These are phyloP conservation scores for Calonectria pauciramosa DNA, from an alignment of 2,329 filamentous ascomycete genomes.

Conservation along the genomic window DNA sequence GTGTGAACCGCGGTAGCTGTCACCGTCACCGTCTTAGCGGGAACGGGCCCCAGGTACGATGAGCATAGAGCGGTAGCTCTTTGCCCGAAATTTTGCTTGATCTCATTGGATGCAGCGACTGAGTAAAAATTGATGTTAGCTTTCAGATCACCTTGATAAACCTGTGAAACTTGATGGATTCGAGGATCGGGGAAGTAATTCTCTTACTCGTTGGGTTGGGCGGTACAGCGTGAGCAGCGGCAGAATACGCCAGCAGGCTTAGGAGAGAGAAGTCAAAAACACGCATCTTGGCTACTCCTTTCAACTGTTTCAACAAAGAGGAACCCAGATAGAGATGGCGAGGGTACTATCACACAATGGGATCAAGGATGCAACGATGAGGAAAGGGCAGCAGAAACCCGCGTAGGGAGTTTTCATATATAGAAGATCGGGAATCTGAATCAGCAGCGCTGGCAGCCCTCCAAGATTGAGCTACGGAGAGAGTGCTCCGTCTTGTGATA, in stretches of 20 bases:
- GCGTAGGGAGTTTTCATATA: not conserved
- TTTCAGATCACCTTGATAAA: not conserved
- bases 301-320: too few species aligned
- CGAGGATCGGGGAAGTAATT: not conserved
- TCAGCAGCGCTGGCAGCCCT: not conserved
- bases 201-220: not conserved
- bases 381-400: not conserved
- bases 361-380: not conserved
- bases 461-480: not conserved
- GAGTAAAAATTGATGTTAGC: not conserved
- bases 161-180: not conserved
- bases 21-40: not conserved
- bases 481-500: not conserved
- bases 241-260: not conserved
- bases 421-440: not conserved
- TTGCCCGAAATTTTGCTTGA: not conserved
- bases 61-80: not conserved
- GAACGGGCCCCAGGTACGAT: not conserved
- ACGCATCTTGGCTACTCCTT: not conserved
- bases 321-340: too few species aligned
- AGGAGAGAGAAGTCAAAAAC: not conserved
- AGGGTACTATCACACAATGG: too few species aligned
- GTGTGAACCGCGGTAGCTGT: not conserved
- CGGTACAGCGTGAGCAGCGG: not conserved
- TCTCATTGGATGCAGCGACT: not conserved